These are phyloP conservation scores for Coemansia sp. DNA, from an alignment of 192 early-diverging fungal species.

Conservation along the genomic window DNA sequence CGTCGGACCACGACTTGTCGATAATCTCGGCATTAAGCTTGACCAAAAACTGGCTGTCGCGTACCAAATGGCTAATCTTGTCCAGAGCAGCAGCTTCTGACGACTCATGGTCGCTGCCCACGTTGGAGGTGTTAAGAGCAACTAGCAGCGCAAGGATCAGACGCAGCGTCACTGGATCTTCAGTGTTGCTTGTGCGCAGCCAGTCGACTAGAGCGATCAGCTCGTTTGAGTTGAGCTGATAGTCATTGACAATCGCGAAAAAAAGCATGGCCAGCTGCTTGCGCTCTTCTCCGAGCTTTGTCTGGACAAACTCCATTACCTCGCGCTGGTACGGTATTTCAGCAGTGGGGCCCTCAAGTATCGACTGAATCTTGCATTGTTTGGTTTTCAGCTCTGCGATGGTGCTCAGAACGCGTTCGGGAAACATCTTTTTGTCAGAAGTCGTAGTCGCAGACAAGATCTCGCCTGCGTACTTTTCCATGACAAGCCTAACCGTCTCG, in stretches of 20 bases:
- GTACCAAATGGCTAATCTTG: conserved; percentile 43
- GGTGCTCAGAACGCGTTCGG: conserved; percentile 55
- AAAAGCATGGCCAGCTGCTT: conserved; percentile 49
- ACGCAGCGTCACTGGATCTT: conserved; percentile 47
- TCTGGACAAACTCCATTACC: conserved; percentile 44
- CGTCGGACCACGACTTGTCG: conserved; percentile 46
- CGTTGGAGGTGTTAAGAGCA: conserved; percentile 31
- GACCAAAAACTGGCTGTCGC: conserved; percentile 40
- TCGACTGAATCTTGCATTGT: conserved; percentile 46
- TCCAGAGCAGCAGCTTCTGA: conserved; percentile 39
- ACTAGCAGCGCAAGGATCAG: conserved; percentile 34
- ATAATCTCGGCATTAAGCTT: conserved; percentile 45
- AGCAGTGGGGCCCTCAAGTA: conserved; percentile 55
- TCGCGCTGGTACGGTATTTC: conserved; percentile 49
- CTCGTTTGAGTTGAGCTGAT: conserved; percentile 44
- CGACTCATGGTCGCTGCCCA: conserved; percentile 24
- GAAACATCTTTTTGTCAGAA: conserved; percentile 44
- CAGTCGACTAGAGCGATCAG: conserved; percentile 40
- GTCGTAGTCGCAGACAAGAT: conserved; percentile 38
- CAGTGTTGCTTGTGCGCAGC: conserved; percentile 33
- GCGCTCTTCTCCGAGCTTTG: conserved; percentile 46
- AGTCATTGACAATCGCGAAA: conserved; percentile 41
- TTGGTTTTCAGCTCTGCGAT: conserved; percentile 56
- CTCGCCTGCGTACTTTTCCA: conserved; percentile 37
- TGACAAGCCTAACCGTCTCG: conserved; percentile 45